Conservation (phyloP, 2,329 filamentous ascomycete genomes). For the Aspergillus flavus region DNA sequence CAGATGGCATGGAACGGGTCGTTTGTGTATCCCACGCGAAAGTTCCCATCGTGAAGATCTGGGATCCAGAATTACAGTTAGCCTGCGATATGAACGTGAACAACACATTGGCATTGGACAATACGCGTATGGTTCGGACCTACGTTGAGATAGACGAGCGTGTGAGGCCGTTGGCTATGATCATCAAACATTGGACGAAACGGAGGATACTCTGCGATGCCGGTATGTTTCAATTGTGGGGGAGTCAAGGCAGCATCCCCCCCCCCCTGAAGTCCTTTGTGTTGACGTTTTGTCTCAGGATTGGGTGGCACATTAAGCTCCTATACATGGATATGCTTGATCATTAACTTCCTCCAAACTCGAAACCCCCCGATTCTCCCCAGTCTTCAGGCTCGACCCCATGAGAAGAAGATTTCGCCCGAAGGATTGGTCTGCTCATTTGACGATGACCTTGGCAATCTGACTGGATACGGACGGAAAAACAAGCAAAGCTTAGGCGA, state of each 20-base stretch:
- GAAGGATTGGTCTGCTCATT: conserved; percentile 75
- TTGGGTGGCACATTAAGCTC: conserved; percentile 94
- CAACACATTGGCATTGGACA: conserved; percentile 91
- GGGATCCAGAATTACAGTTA: conserved; percentile 88
- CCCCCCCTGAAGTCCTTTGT: neutral
- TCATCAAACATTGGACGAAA: conserved; percentile 97
- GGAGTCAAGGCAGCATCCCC: neutral
- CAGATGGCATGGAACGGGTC: conserved; percentile 95
- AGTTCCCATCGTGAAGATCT: conserved; percentile 97
- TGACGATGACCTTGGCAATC: conserved; percentile 77
- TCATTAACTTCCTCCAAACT: conserved; percentile 92
- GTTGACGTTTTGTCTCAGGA: conserved; percentile 54
- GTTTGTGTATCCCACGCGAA: conserved; percentile 94
- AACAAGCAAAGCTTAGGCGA: conserved; percentile 84
- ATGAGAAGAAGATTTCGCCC: conserved; percentile 61
- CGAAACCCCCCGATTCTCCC: conserved; percentile 82
- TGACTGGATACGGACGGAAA: conserved; percentile 72
- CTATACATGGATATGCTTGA: conserved; percentile 99
- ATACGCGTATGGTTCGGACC: conserved; percentile 96
- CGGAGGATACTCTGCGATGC: conserved; percentile 92
- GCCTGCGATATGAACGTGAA: conserved; percentile 99
- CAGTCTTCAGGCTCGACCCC: conserved; percentile 74
- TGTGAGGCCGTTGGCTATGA: conserved; percentile 90
- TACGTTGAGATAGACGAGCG: conserved; percentile 93
- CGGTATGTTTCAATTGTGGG: conserved; percentile 60